phyloP scores from a whole-genome alignment of 2,329 filamentous ascomycete genomes.

The Blastomyces emzantsi region DNA sequence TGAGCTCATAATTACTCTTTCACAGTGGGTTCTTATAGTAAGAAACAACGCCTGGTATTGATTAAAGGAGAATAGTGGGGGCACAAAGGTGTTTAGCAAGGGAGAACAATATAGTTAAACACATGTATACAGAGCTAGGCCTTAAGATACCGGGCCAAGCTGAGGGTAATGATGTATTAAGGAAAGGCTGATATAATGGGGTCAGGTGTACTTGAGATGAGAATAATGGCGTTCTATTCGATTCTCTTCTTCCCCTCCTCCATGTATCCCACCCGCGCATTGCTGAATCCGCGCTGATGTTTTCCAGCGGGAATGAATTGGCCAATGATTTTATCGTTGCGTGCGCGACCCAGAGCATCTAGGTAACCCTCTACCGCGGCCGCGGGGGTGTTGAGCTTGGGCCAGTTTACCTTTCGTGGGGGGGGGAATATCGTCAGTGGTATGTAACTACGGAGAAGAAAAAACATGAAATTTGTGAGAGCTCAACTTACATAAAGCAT shows the following conservation, averaged over 20 bases:
- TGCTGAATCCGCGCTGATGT: slow-evolving; percentile 78
- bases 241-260: slow-evolving; percentile 99
- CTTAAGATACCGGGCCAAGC: slow-evolving; percentile 8
- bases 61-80: neutral
- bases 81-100: neutral
- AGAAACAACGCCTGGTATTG: neutral
- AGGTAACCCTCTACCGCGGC: slow-evolving; percentile 83
- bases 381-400: slow-evolving; percentile 81
- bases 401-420: slow-evolving; percentile 81
- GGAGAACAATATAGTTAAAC: slow-evolving; percentile 9
- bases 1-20: neutral
- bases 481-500: slow-evolving; percentile 76
- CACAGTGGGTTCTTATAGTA: neutral
- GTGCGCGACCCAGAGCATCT: slow-evolving; percentile 72
- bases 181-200: neutral
- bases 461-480: neutral
- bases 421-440: slow-evolving; percentile 4
- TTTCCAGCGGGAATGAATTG: slow-evolving; percentile 51
- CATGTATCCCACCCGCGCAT: slow-evolving; percentile 69
- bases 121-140: slow-evolving; percentile 11
- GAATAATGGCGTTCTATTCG: slow-evolving; percentile 42
- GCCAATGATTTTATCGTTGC: slow-evolving; percentile 74
- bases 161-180: slow-evolving; percentile 2
- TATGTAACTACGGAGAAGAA: slow-evolving; percentile 11
- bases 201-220: neutral